Base-by-base conservation (phyloP, 768 basidiomycete species). In the Trametes villosa region DNA sequence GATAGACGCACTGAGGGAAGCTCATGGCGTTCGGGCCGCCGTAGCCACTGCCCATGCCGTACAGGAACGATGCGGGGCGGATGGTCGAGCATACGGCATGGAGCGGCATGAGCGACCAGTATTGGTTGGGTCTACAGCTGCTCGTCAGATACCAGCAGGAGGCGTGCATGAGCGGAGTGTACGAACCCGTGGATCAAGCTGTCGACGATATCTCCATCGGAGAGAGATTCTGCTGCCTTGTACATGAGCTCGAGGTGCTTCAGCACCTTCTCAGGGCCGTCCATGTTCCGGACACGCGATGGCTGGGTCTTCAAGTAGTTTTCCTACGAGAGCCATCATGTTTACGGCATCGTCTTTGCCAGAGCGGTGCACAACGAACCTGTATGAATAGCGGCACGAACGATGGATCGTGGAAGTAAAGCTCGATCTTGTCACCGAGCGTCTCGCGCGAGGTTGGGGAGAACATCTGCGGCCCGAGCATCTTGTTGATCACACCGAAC, bases 301-400 rank as follows among this genome's bases (percentile, higher is more conserved):
- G 96, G 94, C 29, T 86, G 81, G 3, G 89, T 87, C 74, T 94
- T 96, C 55, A 95, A 74, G 72, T 98, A 99, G 72, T 99, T 98
- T 75, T 99, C 97, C 93, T 93, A 63, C 9, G 33, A 3, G 26
- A n/a, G 24, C 1, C 20, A 34, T 17, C 30, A 9, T 29, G 51
- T 30, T 8, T 20, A 17, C 42, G 26, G 20, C 29, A 29, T 15
- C 20, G 12, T n/a, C 15, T 5, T 12, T 8, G 9, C 13, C 30
- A 17, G 5, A 6, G 7, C 24, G 27, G 18, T 7, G 18, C 20
- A 12, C 11, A 45, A 64, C 73, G n/a, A 44, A 93, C 94, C 81
- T 97, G 94, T 46, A 98, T 91, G 74, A 99, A 98, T 31, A 99
- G 75, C 0, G 97, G 97, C 48, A 98, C 84, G 66, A 98, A 94